Evolutionary conservation across 1,139 yeast genomes (phyloP), one percentile per base, ranked within the genome.

Genomic region (Kodamaea alishanica): DNA sequence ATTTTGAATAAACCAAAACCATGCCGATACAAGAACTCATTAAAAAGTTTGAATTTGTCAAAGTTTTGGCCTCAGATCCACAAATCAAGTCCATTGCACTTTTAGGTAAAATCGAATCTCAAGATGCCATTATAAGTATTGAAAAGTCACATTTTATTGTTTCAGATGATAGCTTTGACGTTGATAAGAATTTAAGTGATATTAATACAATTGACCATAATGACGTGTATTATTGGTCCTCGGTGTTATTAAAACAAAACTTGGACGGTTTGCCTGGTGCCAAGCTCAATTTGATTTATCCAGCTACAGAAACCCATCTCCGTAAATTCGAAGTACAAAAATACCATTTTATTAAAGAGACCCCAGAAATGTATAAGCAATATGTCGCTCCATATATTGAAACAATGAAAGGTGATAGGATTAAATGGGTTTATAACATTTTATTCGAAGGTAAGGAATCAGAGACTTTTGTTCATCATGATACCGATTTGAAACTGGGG

Each of bases 351-450:
- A 72, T 92, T 2, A 56, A 63, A 15, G 99, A 94, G 56, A 88
- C 97, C 2, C 95, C 96, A 0, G 81, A 81, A 38, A 68, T 79
- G 65, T 92, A 90, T 63, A 38, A 58, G 5, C 48, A 63, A 8
- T 65, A 70, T 28, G 96, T 86, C 2, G 65, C 69, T 30, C 96
- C 97, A 0, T 92, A 84, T 57, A 84, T 92, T 34, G 73, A 76
- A 9, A 70, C 84, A 2, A 84, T 84, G 85, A 74, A 75, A 40
- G 95, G 95, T 3, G 81, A 77, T 43, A 64, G 96, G 34, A 70
- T 90, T 39, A 77, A 86, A 54, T 92, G 99, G 98, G 97, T 92
- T 3, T 73, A 79, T 51, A 90, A 90, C 52, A 92, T 94, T 37
- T 63, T 92, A 33, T 77, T 75, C 53, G 75, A 86, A 40, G 95